Evolutionary conservation across 2,329 filamentous ascomycete species (phyloP), one percentile per base, ranked within the genome.

Genomic region (Leptographium galeiforme): DNA sequence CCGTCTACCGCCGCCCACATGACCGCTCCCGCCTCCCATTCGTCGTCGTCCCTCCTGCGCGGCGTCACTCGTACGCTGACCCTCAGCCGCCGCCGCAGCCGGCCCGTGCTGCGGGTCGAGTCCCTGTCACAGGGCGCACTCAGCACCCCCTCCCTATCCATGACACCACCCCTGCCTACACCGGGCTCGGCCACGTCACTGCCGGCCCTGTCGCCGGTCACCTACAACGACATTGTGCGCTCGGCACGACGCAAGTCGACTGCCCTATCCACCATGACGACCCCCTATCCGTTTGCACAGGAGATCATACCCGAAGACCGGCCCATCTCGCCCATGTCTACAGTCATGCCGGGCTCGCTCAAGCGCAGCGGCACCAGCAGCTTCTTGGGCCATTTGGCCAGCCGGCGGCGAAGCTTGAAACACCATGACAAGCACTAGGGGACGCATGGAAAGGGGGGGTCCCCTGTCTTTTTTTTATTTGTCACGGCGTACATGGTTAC

Each of bases 41-140:
- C 69, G 4, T 70, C 73, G 25, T 72, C 64, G 63, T 72, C 67
- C 36, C 67, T 79, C 53, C 70, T 80, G 57, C 76, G 73, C 61
- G 67, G 68, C 34, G 64, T 73, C 14, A 65, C 68, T 13, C 72
- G 75, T 59, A 77, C 76, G 4, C 65, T 81, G 45, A 78, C 71
- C 59, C 66, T 81, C 34, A 73, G 73, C 49, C 71, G 72, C 61
- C 79, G 78, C 70, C 71, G 74, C 57, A 81, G 77, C 67, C 70
- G 70, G 53, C 73, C 74, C 8, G 67, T 68, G 30, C 67, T 81
- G 57, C 69, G 66, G 12, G 55, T 57, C 30, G 52, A 52, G 14
- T 34, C 19, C 32, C 11, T 33, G 33, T 10, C 40, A 14, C 50
- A 38, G 6, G n/a, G 8, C n/a, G 14, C 30, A 6, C 11, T 38